Base-by-base conservation (phyloP, 306 rosid genomes). In the Gleditsia sinensis region DNA sequence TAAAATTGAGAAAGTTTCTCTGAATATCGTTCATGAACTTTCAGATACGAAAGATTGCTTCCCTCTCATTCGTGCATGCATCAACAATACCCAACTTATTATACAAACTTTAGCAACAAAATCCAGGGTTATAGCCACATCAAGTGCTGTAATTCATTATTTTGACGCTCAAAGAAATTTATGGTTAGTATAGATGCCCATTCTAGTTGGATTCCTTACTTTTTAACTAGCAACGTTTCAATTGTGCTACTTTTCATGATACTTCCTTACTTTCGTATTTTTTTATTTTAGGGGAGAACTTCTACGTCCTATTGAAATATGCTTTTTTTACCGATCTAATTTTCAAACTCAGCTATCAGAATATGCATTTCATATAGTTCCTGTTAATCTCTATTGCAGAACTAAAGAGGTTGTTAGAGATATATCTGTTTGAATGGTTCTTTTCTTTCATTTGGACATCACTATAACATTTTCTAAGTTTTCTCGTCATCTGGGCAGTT, bases 351-450 rank as follows among this genome's bases (percentile, higher is more conserved):
- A 76, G 50, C 75, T 60, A 67, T 78, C 90, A 20, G 90, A 79
- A 74, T 61, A 70, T 80, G 69, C 83, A 78, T 85, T 85, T 59
- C 76, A 49, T 81, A 82, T 85, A 19, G 87, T 87, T 74, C 94
- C 96, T 69, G 83, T 80, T 69, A 91, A 91, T 82, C 75, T 87
- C 77, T 86, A 89, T 83, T 94, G 89, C 86, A 81, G 87, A 82
- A 79, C 84, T 55, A 83, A 77, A 76, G 88, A 88, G 98, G 98
- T 94, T 72, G 69, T 72, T 81, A 64, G 39, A 82, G 72, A 71
- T 72, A 46, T 76, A 67, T 74, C 64, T 72, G 71, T 61, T 56
- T 78, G 66, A 8, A 43, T 62, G 71, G 72, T 57, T 40, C n/a
- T 42, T 66, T 76, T 56, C 65, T 62, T 80, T 72, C 37, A 68